These are phyloP conservation scores for Purshia tridentata DNA, from an alignment of 306 rosid genomes.

Conservation along the genomic window DNA sequence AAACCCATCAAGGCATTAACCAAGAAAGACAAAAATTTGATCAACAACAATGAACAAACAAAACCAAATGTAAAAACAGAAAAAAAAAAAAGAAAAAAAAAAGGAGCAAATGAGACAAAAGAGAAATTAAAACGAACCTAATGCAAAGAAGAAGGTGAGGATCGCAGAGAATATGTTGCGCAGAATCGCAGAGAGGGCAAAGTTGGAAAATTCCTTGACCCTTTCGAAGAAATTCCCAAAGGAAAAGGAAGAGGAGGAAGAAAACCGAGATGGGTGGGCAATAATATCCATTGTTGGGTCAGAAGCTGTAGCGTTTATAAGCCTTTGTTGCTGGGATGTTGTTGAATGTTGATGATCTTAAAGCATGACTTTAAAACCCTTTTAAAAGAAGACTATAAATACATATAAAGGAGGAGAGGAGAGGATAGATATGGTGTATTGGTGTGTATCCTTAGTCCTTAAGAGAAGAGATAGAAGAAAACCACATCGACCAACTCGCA, in stretches of 20 bases:
- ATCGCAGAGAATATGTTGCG: constrained; percentile 94
- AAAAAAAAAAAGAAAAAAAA: neutral
- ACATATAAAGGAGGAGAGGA: neutral
- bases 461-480: constrained; percentile 46
- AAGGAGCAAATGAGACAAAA: neutral
- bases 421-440: neutral
- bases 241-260: constrained; percentile 41
- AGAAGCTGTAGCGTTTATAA: constrained; percentile 21
- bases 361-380: constrained; percentile 40
- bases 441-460: constrained; percentile 39
- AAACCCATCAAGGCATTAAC: neutral
- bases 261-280: constrained; percentile 54
- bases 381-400: neutral
- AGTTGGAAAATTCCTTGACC: constrained; percentile 54
- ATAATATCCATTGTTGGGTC: constrained; percentile 59
- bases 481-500: constrained; percentile 81
- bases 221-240: constrained; percentile 61
- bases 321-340: constrained; percentile 15
- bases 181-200: constrained; percentile 71
- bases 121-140: constrained; percentile 49
- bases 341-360: constrained; percentile 21
- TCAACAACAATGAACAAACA: constrained; percentile 7
- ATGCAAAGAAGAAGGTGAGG: constrained; percentile 92
- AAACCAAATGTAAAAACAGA: neutral
- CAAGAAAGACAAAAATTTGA: constrained; percentile 6